Evolutionary conservation across 352 stramenopile genomes (phyloP).

Genomic region (Globisporangium solare): DNA sequence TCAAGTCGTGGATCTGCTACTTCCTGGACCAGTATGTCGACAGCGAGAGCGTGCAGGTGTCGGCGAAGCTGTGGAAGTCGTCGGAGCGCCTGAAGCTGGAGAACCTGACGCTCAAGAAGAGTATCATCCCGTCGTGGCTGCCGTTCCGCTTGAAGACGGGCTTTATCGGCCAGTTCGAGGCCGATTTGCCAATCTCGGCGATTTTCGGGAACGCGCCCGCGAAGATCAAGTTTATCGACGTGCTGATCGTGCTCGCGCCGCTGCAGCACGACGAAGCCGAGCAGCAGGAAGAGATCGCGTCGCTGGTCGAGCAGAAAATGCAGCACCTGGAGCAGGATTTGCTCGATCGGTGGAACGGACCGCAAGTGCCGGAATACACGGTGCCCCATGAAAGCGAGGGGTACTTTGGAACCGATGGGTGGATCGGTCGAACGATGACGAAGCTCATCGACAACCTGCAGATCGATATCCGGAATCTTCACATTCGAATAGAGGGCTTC

Average conservation of each 20-base stretch:
- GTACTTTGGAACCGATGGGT: slow-evolving; percentile 87
- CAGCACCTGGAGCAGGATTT: slow-evolving; percentile 68
- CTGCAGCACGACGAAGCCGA: slow-evolving; percentile 67
- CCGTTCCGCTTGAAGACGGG: slow-evolving; percentile 84
- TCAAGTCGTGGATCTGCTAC: slow-evolving; percentile 85
- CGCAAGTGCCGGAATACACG: slow-evolving; percentile 55
- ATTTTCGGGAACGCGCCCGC: slow-evolving; percentile 75
- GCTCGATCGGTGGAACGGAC: slow-evolving; percentile 72
- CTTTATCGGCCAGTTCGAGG: slow-evolving; percentile 84
- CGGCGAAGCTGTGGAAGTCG: slow-evolving; percentile 85
- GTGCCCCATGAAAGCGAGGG: slow-evolving; percentile 75
- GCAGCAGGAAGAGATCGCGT: slow-evolving; percentile 55
- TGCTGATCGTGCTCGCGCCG: slow-evolving; percentile 74
- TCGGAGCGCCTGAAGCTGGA: slow-evolving; percentile 86
- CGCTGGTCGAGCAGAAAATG: slow-evolving; percentile 66
- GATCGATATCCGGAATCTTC: slow-evolving; percentile 83
- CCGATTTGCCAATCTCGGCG: slow-evolving; percentile 79
- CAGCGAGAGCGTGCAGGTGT: slow-evolving; percentile 79
- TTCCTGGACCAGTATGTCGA: slow-evolving; percentile 88
- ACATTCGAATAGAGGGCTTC: slow-evolving; percentile 80
- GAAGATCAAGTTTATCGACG: slow-evolving; percentile 87
- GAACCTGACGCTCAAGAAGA: slow-evolving; percentile 81
- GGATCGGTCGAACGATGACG: slow-evolving; percentile 85
- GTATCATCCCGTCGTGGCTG: slow-evolving; percentile 73
- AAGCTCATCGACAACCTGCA: slow-evolving; percentile 90